Evolutionary conservation across 768 basidiomycete genomes (phyloP).

Genomic region (Suillus bovinus): DNA sequence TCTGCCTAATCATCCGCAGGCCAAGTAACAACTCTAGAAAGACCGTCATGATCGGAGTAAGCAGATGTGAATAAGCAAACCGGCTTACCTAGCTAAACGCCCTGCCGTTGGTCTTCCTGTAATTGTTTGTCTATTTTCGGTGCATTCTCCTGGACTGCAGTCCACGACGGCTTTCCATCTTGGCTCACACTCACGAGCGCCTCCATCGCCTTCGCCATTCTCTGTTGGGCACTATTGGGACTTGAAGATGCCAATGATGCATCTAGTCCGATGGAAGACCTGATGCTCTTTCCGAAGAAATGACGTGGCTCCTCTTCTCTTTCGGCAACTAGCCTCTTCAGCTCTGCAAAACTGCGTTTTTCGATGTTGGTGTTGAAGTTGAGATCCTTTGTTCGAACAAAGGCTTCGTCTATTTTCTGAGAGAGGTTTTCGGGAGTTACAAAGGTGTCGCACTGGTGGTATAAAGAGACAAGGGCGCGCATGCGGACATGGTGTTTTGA

Average conservation of each 20-base stretch:
- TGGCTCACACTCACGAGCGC: conserved; percentile 29
- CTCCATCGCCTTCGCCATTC: conserved; percentile 25
- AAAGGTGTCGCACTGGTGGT: conserved; percentile 73
- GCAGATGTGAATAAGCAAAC: not conserved
- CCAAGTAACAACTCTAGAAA: not conserved
- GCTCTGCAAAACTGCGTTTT: conserved; percentile 14
- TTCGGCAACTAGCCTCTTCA: not conserved
- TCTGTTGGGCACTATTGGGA: conserved; percentile 16
- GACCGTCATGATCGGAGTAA: not conserved
- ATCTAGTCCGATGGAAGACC: not conserved
- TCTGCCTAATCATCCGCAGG: not conserved
- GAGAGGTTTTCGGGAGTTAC: conserved; percentile 72
- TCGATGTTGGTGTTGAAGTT: not conserved
- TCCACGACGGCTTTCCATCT: conserved; percentile 35
- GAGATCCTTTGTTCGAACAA: conserved; percentile 25
- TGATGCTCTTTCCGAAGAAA: conserved; percentile 26
- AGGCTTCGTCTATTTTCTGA: conserved; percentile 63
- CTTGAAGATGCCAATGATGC: not conserved
- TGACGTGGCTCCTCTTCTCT: conserved; percentile 14
- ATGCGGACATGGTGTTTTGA: conserved; percentile 39
- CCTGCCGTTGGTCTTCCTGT: conserved; percentile 15
- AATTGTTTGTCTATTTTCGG: conserved; percentile 21
- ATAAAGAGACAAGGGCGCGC: conserved; percentile 74
- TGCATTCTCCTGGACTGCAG: conserved; percentile 31
- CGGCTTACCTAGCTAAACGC: conserved; percentile 1